phyloP scores from a whole-genome alignment of 768 basidiomycete genomes.

The Candolleomyces eurysporus region DNA sequence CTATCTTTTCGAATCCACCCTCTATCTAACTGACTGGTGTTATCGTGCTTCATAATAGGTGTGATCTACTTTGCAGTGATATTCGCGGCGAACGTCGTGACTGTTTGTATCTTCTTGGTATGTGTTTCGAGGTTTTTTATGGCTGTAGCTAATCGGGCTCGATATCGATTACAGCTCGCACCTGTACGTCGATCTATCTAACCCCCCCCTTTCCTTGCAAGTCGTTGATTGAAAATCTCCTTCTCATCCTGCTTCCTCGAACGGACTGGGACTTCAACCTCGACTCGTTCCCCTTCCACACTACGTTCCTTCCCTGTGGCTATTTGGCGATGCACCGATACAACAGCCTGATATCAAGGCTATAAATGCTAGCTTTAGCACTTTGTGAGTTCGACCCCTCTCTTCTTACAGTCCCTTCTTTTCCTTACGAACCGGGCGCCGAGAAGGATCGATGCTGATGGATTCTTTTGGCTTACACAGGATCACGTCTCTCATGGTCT shows the following conservation, averaged over 20 bases:
- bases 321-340: too few relatives aligned
- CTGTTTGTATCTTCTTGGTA: conserved; percentile 31
- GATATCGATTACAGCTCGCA: background rate
- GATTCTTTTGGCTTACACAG: conserved; percentile 8
- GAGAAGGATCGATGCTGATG: background rate
- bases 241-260: too few relatives aligned
- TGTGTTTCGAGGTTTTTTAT: background rate
- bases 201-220: background rate
- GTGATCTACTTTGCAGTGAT: conserved; percentile 33
- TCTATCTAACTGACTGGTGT: background rate
- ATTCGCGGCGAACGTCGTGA: conserved; percentile 28
- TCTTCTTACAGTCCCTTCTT: too few relatives aligned
- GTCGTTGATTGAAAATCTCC: background rate
- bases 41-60: conserved; percentile 15
- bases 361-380: conserved; percentile 36
- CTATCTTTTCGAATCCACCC: too few relatives aligned
- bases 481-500: conserved; percentile 36
- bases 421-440: too few relatives aligned
- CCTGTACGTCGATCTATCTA: background rate
- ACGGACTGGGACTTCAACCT: too few relatives aligned
- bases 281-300: too few relatives aligned
- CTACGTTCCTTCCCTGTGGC: too few relatives aligned
- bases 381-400: conserved; percentile 21
- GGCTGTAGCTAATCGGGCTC: background rate
- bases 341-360: conserved; percentile 32